These are phyloP conservation scores for Medicago arabica DNA, from an alignment of 306 rosid genomes.

Conservation along the genomic window DNA sequence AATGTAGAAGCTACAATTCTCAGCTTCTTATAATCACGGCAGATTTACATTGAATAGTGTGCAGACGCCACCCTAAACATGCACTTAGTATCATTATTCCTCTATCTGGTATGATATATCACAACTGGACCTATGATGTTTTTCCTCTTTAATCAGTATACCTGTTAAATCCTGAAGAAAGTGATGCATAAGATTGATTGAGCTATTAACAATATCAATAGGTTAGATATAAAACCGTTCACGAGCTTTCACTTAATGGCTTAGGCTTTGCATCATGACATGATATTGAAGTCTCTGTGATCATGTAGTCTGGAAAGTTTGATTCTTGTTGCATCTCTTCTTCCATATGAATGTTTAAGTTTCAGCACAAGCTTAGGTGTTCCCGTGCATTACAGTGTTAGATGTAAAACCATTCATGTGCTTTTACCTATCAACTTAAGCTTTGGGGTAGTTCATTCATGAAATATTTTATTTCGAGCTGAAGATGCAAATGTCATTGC, in stretches of 20 bases:
- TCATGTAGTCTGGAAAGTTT: neutral
- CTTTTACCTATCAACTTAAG: neutral
- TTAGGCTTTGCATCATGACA: neutral
- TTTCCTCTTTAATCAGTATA: neutral
- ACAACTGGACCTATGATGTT: neutral
- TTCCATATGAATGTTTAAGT: neutral
- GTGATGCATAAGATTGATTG: slow-evolving; percentile 22
- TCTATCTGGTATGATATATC: neutral
- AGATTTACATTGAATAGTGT: too few relatives aligned
- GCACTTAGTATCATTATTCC: slow-evolving; percentile 15
- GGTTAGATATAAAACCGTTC: neutral
- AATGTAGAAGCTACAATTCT: too few relatives aligned
- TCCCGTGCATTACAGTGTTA: neutral
- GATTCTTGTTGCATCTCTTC: neutral
- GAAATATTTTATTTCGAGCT: neutral
- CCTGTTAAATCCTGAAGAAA: slow-evolving; percentile 16
- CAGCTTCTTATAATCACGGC: too few relatives aligned
- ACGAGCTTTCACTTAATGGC: neutral
- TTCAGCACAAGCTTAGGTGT: slow-evolving; percentile 1
- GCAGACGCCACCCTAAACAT: too few relatives aligned
- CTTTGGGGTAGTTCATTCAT: neutral
- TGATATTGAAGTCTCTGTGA: neutral
- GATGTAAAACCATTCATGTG: neutral
- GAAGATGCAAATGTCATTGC: slow-evolving; percentile 29
- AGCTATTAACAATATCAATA: neutral